Conservation (phyloP, 1,139 yeast species). For the Candida gigantensis region DNA sequence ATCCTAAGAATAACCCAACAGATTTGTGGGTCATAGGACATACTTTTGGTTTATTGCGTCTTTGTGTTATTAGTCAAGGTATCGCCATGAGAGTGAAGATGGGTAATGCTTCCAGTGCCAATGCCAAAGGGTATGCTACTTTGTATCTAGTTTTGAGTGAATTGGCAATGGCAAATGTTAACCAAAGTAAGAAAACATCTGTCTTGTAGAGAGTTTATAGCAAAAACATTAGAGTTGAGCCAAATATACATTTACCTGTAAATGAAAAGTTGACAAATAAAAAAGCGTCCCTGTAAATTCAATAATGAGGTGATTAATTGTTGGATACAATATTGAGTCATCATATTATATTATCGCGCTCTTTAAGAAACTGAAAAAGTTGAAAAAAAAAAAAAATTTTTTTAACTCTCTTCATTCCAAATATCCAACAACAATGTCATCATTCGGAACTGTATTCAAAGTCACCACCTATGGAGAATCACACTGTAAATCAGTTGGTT, state of each 20-base stretch:
- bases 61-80: slow-evolving; percentile 67
- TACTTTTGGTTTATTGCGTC: slow-evolving; percentile 59
- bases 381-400: too few relatives aligned
- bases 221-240: too few relatives aligned
- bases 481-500: slow-evolving; percentile 97
- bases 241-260: too few relatives aligned
- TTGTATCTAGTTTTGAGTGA: slow-evolving; percentile 48
- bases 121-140: slow-evolving; percentile 47
- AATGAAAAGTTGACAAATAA: too few relatives aligned
- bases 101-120: slow-evolving; percentile 62
- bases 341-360: too few relatives aligned
- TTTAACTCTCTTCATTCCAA: too few relatives aligned
- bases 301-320: too few relatives aligned
- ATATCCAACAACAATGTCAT: slow-evolving; percentile 44
- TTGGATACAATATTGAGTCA: too few relatives aligned
- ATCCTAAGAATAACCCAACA: slow-evolving; percentile 39
- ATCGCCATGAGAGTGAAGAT: slow-evolving; percentile 60
- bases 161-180: slow-evolving; percentile 26
- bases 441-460: slow-evolving; percentile 46
- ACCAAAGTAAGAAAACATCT: slow-evolving; percentile 1
- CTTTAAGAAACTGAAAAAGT: too few relatives aligned
- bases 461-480: slow-evolving; percentile 98
- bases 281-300: too few relatives aligned
- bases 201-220: slow-evolving; percentile 3
- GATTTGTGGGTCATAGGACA: slow-evolving; percentile 57